phyloP scores from a whole-genome alignment of 352 stramenopile genomes.

The Phytophthora parvispora region DNA sequence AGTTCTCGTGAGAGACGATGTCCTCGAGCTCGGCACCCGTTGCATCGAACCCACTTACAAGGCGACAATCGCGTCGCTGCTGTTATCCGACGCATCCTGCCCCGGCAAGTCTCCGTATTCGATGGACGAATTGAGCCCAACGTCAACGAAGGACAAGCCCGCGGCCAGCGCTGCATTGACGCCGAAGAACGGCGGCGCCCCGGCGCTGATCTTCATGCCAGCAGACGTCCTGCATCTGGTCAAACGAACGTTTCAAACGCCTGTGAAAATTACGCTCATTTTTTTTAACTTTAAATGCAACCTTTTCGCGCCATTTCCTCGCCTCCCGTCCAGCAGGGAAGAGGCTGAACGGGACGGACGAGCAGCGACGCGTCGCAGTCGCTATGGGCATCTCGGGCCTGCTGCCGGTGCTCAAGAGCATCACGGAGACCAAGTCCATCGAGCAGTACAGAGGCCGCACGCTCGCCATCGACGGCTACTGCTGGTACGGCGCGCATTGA shows the following conservation, averaged over 20 bases:
- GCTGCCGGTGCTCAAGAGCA: constrained; percentile 79
- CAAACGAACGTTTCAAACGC: constrained; percentile 1
- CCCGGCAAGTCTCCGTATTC: constrained; percentile 68
- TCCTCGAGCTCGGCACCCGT: too few relatives aligned
- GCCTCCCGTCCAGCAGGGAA: constrained; percentile 37
- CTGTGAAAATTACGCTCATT: constrained; percentile 11
- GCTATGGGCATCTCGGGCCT: constrained; percentile 73
- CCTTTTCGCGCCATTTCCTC: constrained; percentile 47
- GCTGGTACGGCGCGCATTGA: constrained; percentile 62
- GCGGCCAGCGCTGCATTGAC: constrained; percentile 49
- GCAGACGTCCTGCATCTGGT: not conserved
- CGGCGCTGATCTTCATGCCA: constrained; percentile 24
- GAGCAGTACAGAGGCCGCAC: constrained; percentile 68
- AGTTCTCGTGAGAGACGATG: not conserved
- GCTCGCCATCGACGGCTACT: constrained; percentile 86
- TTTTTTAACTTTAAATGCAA: constrained; percentile 29
- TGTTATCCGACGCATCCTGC: constrained; percentile 32
- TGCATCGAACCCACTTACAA: constrained; percentile 47
- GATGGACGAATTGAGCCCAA: constrained; percentile 67
- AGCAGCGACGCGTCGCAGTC: not conserved
- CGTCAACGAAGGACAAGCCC: constrained; percentile 60
- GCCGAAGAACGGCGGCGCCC: constrained; percentile 44
- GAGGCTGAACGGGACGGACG: not conserved
- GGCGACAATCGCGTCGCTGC: constrained; percentile 55
- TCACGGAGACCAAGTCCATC: constrained; percentile 70